Evolutionary conservation across 164 flowering plant species (phyloP).

Genomic region (Annona squamosa): DNA sequence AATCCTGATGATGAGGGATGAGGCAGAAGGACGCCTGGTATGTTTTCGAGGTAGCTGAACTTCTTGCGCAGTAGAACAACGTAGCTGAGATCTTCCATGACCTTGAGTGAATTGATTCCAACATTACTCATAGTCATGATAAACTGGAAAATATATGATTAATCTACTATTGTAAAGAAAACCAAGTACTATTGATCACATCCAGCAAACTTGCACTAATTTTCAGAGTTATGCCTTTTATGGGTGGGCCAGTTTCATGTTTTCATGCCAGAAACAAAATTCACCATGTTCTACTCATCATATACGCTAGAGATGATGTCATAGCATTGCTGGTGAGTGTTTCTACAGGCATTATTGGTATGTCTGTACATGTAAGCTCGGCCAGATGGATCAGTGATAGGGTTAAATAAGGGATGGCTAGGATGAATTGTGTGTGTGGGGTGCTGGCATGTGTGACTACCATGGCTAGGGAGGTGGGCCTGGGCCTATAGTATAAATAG

Average conservation of each 20-base stretch:
- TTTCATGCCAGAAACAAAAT: too few relatives aligned
- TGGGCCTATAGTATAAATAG: too few relatives aligned
- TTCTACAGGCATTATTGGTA: too few relatives aligned
- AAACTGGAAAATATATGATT: background rate
- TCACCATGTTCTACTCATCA: too few relatives aligned
- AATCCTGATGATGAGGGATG: slow-evolving; percentile 80
- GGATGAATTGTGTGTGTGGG: too few relatives aligned
- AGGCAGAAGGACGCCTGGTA: slow-evolving; percentile 90
- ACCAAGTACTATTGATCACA: background rate
- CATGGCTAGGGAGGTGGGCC: too few relatives aligned
- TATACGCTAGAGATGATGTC: too few relatives aligned
- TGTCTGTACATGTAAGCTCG: too few relatives aligned
- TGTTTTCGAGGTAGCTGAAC: slow-evolving; percentile 82
- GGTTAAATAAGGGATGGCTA: too few relatives aligned
- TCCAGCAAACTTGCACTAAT: background rate
- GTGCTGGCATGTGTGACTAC: too few relatives aligned
- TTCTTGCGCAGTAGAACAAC: slow-evolving; percentile 69
- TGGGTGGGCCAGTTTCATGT: background rate
- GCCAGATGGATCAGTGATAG: too few relatives aligned
- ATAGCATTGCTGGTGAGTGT: too few relatives aligned
- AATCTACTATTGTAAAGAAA: background rate
- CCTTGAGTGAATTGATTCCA: slow-evolving; percentile 29
- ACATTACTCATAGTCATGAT: background rate
- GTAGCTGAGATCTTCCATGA: slow-evolving; percentile 78
- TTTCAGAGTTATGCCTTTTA: background rate